Percentiles rank a stretch among this genome's conserved stretches.
Conservation (phyloP, 2,329 filamentous ascomycete species). For the Arthroderma uncinatum region DNA sequence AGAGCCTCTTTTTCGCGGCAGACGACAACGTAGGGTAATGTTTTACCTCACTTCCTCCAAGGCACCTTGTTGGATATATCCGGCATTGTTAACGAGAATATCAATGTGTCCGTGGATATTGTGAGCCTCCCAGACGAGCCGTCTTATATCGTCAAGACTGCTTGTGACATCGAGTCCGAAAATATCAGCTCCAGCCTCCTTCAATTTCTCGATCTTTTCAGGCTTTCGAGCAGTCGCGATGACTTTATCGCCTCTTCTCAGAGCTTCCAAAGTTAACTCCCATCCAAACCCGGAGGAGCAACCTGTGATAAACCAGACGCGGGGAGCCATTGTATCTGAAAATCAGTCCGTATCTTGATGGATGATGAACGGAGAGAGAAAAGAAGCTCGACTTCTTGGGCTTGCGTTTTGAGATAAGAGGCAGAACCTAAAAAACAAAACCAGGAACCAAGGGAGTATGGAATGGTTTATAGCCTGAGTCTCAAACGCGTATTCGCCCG, state of each 20-base stretch:
- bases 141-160: constrained; percentile 14
- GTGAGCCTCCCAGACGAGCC: constrained; percentile 16
- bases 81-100: constrained; percentile 29
- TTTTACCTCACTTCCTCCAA: constrained; percentile 22
- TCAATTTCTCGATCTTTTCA: constrained; percentile 20
- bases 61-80: constrained; percentile 20
- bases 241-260: constrained; percentile 25
- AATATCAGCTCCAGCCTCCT: constrained; percentile 19
- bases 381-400: background rate
- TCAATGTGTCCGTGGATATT: constrained; percentile 21
- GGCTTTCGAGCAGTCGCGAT: constrained; percentile 27
- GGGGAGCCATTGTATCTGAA: constrained; percentile 11
- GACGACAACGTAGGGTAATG: background rate
- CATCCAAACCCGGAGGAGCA: constrained; percentile 27
- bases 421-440: background rate
- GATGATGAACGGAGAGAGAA: background rate
- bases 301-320: constrained; percentile 29
- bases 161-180: constrained; percentile 21
- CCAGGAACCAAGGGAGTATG: background rate
- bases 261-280: constrained; percentile 20
- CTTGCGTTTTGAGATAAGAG: background rate
- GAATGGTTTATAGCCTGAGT: background rate
- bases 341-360: background rate
- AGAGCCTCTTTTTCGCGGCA: background rate
- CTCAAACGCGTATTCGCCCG: background rate